Evolutionary conservation across 1,284 basidiomycete genomes (phyloP).

Genomic region (Apiotrichum gamsii): DNA sequence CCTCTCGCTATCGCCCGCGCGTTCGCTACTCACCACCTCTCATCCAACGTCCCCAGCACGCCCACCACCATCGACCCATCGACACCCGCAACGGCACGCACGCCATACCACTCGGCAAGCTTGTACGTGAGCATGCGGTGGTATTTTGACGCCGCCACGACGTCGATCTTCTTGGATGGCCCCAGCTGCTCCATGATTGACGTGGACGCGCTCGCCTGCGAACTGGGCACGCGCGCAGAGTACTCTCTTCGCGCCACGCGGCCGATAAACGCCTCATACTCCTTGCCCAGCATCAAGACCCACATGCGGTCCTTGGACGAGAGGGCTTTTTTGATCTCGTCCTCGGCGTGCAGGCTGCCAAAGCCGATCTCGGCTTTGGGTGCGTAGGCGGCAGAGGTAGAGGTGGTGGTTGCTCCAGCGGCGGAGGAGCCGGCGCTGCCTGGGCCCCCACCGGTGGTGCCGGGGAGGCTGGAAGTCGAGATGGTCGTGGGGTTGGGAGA

Average conservation of each 20-base stretch:
- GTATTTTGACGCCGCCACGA: conserved; percentile 30
- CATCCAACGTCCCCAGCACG: conserved; percentile 26
- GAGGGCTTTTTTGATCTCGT: conserved; percentile 34
- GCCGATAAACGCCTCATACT: conserved; percentile 36
- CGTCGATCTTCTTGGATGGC: conserved; percentile 21
- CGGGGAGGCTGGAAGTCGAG: conserved; percentile 11
- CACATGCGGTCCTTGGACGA: conserved; percentile 39
- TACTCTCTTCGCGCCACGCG: conserved; percentile 19
- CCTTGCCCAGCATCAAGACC: conserved; percentile 36
- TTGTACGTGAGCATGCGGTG: conserved; percentile 45
- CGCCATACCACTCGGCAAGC: conserved; percentile 43
- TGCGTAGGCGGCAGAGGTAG: too few species aligned
- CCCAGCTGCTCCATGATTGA: conserved; percentile 18
- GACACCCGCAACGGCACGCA: conserved; percentile 26
- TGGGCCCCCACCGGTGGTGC: too few species aligned
- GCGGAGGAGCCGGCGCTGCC: neutral
- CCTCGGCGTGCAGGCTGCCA: conserved; percentile 29
- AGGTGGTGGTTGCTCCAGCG: conserved; percentile 1
- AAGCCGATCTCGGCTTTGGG: conserved; percentile 35
- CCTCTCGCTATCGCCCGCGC: neutral
- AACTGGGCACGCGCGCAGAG: conserved; percentile 4
- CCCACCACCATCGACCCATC: conserved; percentile 31
- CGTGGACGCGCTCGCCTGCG: conserved; percentile 7
- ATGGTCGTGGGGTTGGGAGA: conserved; percentile 12
- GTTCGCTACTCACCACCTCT: conserved; percentile 23